Base-by-base conservation (phyloP, 2,329 filamentous ascomycete genomes). In the Claviceps maximensis region DNA sequence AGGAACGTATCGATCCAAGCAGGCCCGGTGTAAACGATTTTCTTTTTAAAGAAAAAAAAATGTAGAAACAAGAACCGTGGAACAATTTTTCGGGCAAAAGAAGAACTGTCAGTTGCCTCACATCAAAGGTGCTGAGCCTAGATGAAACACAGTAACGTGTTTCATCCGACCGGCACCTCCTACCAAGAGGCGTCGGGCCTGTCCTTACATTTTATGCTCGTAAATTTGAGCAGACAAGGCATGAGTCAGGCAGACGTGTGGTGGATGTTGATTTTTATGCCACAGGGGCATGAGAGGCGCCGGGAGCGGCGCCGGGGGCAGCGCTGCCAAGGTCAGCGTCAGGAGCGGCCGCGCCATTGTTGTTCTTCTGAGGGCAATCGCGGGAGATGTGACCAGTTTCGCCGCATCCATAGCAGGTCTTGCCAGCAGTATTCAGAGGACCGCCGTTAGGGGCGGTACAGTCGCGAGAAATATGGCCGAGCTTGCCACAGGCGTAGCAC, bases 391-490 rank as follows among this genome's bases (percentile, higher is more conserved):
- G 91, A 51, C 93, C 93, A 54, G 89, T 83, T 75, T 96, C 87
- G 60, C 91, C 89, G 68, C 93, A 98, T 71, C 90, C 86, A 77
- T 98, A 98, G 82, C 93, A 98, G 59, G 90, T 95, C 83, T 97
- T 98, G 67, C 91, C 91, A 58, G 88, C 89, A 58, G 89, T 94
- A 80, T 93, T 96, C 60, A 97, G 78, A 47, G 91, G 89, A 25
- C 93, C 93, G 54, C 93, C 93, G 70, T 97, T 97, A 58, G 93
- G 91, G 57, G 91, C 89, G 47, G 90, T 95, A 78, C 93, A 98
- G 72, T 98, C 93, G 63, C 78, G 76, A 12, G 87, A 94, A 70
- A 95, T 95, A 74, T 95, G 89, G 50, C 89, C 89, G 61, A 95
- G 82, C 76, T 95, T 95, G 68, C 90, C 90, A 68, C 90, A 96